These are phyloP conservation scores for Eucalyptus guilfoylei DNA, from an alignment of 345 rosid species.

Conservation along the genomic window DNA sequence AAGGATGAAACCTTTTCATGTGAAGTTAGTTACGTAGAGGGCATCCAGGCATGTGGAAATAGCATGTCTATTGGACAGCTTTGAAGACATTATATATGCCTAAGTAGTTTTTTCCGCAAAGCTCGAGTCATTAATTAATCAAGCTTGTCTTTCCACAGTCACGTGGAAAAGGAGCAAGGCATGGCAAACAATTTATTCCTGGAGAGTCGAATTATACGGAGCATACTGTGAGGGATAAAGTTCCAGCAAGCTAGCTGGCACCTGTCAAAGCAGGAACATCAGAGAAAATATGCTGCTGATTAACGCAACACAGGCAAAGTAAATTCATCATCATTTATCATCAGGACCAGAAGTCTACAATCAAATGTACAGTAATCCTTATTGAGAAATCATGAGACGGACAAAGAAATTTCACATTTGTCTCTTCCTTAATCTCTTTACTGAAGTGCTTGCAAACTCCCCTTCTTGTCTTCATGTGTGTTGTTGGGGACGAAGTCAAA, in stretches of 20 bases:
- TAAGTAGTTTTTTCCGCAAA: background rate
- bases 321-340: background rate
- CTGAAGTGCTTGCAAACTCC: slow-evolving; percentile 61
- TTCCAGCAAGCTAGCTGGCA: background rate
- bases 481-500: background rate
- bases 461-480: slow-evolving; percentile 44
- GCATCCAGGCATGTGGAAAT: background rate
- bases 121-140: background rate
- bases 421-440: slow-evolving; percentile 77
- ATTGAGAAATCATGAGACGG: slow-evolving; percentile 94
- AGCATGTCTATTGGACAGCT: background rate
- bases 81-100: background rate
- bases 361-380: slow-evolving; percentile 3
- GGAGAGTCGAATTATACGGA: background rate
- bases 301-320: background rate
- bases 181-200: background rate
- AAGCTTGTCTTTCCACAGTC: background rate
- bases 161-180: background rate
- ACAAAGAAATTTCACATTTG: slow-evolving; percentile 87
- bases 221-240: background rate
- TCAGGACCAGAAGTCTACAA: background rate
- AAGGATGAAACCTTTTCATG: background rate
- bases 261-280: background rate
- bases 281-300: background rate
- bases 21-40: background rate